These are phyloP conservation scores for Tolypocladium endophyticum DNA, from an alignment of 2,329 filamentous ascomycete species.

Conservation along the genomic window DNA sequence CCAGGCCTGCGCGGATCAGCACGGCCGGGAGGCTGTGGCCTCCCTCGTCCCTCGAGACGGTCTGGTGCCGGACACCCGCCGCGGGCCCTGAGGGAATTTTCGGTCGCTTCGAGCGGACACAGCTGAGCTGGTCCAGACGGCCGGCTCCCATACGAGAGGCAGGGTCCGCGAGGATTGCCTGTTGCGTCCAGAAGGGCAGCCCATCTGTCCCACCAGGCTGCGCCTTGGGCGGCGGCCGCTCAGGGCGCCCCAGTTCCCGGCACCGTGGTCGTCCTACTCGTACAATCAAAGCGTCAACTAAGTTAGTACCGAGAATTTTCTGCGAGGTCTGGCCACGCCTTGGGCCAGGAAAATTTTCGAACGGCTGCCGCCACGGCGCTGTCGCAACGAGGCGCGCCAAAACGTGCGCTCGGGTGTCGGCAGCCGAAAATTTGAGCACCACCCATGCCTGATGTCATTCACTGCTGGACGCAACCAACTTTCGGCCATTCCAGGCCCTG, in stretches of 20 bases:
- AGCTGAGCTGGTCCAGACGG: background rate
- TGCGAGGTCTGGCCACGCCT: background rate
- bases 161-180: background rate
- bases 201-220: background rate
- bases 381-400: background rate
- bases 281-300: background rate
- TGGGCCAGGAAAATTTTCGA: background rate
- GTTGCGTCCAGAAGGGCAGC: background rate
- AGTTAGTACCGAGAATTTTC: background rate
- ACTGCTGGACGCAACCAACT: background rate
- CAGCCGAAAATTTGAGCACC: background rate
- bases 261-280: no score
- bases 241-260: background rate
- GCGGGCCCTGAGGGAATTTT: background rate
- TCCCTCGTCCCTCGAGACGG: background rate
- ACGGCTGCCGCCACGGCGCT: background rate
- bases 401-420: background rate
- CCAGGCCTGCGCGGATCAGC: background rate
- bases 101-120: background rate
- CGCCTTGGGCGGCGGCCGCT: background rate
- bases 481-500: background rate
- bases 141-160: no score
- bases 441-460: background rate
- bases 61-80: background rate
- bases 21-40: background rate